Percentiles rank a stretch among this genome's conserved stretches.
phyloP scores from a whole-genome alignment of 495 filamentous ascomycete species.

The Neurospora sp. region DNA sequence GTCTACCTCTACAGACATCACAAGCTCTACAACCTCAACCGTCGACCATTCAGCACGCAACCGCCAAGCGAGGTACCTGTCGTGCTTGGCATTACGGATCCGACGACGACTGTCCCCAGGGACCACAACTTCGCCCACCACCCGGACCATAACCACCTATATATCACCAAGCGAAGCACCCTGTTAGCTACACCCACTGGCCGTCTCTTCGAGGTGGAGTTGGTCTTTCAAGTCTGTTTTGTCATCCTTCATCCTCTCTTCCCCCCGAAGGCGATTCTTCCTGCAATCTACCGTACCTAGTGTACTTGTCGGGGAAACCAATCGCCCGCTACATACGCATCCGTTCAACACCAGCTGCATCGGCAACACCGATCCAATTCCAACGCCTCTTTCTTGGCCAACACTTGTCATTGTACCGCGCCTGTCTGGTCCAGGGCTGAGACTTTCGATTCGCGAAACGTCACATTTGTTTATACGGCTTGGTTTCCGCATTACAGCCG shows the following conservation, averaged over 20 bases:
- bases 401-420: neutral
- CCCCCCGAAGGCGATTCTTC: neutral
- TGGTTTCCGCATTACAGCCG: neutral
- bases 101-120: neutral
- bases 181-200: neutral
- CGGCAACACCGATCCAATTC: neutral
- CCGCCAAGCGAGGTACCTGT: neutral
- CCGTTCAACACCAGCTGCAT: neutral
- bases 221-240: neutral
- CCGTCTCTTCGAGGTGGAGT: neutral
- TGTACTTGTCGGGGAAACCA: neutral
- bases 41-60: no score
- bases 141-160: neutral
- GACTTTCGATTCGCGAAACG: neutral
- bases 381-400: neutral
- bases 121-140: neutral
- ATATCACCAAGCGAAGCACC: neutral
- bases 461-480: neutral
- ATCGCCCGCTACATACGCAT: neutral
- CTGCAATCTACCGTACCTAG: neutral
- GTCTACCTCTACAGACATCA: neutral
- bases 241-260: neutral
- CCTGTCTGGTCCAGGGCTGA: neutral
- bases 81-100: neutral
- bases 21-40: neutral